Evolutionary conservation across 2,329 filamentous ascomycete species (phyloP).

Genomic region (Pseudocercospora cruenta): DNA sequence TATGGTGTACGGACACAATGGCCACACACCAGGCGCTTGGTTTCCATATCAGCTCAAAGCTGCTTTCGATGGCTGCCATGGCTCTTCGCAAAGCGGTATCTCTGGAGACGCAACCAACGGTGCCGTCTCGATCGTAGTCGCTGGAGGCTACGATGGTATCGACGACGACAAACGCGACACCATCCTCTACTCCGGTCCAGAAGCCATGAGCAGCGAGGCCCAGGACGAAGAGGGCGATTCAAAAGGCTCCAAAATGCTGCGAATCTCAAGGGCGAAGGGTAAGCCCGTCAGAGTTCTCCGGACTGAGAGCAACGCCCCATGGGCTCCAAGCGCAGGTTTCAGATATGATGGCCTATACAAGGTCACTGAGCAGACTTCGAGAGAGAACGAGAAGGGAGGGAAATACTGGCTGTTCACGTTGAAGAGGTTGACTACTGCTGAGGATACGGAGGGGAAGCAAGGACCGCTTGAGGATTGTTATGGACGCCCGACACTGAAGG

Average conservation of each 20-base stretch:
- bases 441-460: neutral
- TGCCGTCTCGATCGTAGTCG: neutral
- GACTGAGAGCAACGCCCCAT: neutral
- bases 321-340: neutral
- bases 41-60: neutral
- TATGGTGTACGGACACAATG: neutral
- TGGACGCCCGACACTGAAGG: neutral
- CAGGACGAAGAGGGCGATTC: neutral
- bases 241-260: neutral
- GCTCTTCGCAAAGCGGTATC: neutral
- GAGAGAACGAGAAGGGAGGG: neutral
- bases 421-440: neutral
- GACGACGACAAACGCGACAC: neutral
- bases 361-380: neutral
- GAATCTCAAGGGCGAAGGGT: neutral
- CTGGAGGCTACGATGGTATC: neutral
- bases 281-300: neutral
- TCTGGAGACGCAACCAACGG: neutral
- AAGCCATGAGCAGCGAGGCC: neutral
- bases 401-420: neutral
- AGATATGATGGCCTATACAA: neutral
- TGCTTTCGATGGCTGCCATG: neutral
- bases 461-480: neutral
- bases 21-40: neutral
- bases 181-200: neutral